Evolutionary conservation across 129 eudicot genomes (phyloP).

Genomic region (Calendula officinalis): DNA sequence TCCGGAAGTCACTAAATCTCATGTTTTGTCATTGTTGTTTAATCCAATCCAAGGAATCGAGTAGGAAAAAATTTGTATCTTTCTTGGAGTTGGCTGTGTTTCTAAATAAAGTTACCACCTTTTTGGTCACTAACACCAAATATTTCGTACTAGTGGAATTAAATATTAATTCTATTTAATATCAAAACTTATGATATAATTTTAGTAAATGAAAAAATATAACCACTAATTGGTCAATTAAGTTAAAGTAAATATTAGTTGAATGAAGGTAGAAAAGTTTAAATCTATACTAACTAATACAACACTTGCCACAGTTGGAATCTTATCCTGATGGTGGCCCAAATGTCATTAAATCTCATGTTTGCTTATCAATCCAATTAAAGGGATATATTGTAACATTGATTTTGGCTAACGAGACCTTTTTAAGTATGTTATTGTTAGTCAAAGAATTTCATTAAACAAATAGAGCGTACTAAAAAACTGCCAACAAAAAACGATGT

Average conservation of each 20-base stretch:
- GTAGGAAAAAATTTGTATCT: background rate
- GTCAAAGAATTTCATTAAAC: background rate
- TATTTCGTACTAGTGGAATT: no score
- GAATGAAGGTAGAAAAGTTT: no score
- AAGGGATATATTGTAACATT: background rate
- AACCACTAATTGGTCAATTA: no score
- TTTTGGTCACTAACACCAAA: no score
- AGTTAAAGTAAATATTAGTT: no score
- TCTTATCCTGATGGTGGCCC: no score
- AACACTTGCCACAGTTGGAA: no score
- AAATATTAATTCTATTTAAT: no score
- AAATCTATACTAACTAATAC: no score
- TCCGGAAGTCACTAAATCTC: conserved; percentile 20
- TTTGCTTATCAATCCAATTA: conserved; percentile 10
- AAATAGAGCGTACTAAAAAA: background rate
- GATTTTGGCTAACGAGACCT: background rate
- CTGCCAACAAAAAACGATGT: background rate
- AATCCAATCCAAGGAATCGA: conserved; percentile 21
- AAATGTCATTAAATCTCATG: conserved; percentile 15
- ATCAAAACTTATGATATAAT: no score
- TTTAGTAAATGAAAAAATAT: no score
- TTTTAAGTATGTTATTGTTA: background rate
- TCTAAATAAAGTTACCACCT: no score
- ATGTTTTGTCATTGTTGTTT: conserved; percentile 24
- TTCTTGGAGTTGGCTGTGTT: background rate